These are phyloP conservation scores for Phaeoacremonium minimum DNA, from an alignment of 2,329 filamentous ascomycete genomes.

Conservation along the genomic window DNA sequence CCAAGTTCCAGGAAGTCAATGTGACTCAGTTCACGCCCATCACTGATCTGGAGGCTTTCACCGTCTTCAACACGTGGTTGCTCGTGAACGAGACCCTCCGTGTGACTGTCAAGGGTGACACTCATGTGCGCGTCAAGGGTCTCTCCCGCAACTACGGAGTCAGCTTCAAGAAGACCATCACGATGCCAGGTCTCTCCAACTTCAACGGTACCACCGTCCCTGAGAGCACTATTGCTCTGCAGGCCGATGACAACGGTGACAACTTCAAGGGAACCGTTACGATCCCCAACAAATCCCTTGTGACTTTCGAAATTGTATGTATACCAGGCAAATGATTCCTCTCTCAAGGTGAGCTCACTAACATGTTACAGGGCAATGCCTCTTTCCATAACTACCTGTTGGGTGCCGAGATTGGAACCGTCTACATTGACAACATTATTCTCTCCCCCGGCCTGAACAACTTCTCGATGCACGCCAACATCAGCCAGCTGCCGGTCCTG, in stretches of 20 bases:
- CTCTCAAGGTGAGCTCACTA: too few relatives aligned
- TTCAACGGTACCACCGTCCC: constrained; percentile 51
- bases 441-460: constrained; percentile 56
- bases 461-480: constrained; percentile 47
- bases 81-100: constrained; percentile 44
- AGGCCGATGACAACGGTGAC: constrained; percentile 34
- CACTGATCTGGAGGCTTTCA: constrained; percentile 41
- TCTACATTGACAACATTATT: constrained; percentile 53
- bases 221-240: constrained; percentile 41
- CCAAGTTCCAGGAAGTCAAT: constrained; percentile 46
- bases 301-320: constrained; percentile 60
- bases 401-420: constrained; percentile 45
- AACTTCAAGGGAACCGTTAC: constrained; percentile 58
- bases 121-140: constrained; percentile 44
- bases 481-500: constrained; percentile 46
- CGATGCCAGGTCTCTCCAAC: constrained; percentile 46
- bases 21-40: constrained; percentile 44
- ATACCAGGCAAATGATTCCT: constrained; percentile 55
- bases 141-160: constrained; percentile 43
- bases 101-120: constrained; percentile 47
- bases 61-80: constrained; percentile 51
- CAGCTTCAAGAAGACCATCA: constrained; percentile 52
- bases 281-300: constrained; percentile 61
- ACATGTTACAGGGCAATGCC: constrained; percentile 53
- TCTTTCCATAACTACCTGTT: constrained; percentile 56